These are phyloP conservation scores for Rubia tinctorum DNA, from an alignment of 305 asterid genomes.

Conservation along the genomic window DNA sequence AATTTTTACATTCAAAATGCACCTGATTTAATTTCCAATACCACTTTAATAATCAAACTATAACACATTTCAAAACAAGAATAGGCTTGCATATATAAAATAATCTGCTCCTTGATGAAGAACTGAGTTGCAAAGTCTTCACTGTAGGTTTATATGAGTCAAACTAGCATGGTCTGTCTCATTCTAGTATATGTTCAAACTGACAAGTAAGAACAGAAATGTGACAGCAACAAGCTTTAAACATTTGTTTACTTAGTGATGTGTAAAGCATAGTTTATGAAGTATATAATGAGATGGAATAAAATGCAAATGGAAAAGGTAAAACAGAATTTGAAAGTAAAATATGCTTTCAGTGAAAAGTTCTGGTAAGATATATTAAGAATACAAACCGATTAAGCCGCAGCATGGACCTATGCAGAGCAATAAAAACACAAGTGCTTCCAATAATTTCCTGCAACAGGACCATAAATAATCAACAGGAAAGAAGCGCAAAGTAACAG, in stretches of 20 bases:
- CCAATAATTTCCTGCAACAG: constrained; percentile 77
- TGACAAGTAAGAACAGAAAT: background rate
- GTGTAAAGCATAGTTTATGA: background rate
- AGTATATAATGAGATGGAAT: background rate
- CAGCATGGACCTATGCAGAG: constrained; percentile 89
- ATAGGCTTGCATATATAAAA: background rate
- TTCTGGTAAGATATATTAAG: constrained; percentile 17
- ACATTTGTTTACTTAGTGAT: background rate
- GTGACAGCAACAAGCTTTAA: background rate
- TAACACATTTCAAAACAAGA: background rate
- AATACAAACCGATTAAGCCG: constrained; percentile 65
- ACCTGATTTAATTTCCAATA: background rate
- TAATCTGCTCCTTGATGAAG: background rate
- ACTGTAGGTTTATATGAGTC: background rate
- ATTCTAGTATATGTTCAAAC: background rate
- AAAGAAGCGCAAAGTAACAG: background rate
- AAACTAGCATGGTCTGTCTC: background rate
- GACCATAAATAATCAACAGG: background rate
- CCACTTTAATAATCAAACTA: background rate
- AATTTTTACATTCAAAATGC: background rate
- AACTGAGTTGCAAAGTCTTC: background rate
- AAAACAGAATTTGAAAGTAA: background rate
- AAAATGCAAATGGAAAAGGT: background rate
- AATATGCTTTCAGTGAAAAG: background rate
- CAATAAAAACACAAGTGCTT: constrained; percentile 70